Evolutionary conservation across 768 basidiomycete genomes (phyloP).

Genomic region (Dentipellis fragilis): DNA sequence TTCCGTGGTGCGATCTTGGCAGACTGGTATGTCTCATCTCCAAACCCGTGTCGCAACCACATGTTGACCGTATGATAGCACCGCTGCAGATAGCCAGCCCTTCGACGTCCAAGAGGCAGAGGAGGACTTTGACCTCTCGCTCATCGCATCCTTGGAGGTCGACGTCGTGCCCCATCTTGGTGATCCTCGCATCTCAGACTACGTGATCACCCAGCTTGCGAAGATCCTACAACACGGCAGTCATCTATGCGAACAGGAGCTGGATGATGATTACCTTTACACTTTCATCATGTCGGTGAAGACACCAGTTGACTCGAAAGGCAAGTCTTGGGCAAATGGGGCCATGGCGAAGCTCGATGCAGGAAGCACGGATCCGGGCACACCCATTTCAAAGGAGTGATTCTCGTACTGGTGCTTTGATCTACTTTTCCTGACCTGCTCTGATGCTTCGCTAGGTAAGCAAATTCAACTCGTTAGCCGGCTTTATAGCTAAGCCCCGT

Average conservation of each 20-base stretch:
- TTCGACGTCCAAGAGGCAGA: slow-evolving; percentile 63
- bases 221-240: slow-evolving; percentile 69
- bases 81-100: slow-evolving; percentile 43
- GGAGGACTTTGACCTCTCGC: slow-evolving; percentile 76
- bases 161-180: slow-evolving; percentile 75
- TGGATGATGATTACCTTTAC: slow-evolving; percentile 4
- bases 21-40: slow-evolving; percentile 54
- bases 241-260: slow-evolving; percentile 26
- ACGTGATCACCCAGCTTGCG: slow-evolving; percentile 55
- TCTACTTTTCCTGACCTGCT: slow-evolving; percentile 73
- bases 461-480: not conserved
- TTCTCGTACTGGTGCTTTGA: slow-evolving; percentile 95
- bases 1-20: slow-evolving; percentile 76
- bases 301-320: slow-evolving; percentile 4
- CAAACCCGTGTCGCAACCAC: not conserved
- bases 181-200: slow-evolving; percentile 56
- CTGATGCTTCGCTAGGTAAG: slow-evolving; percentile 51
- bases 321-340: not conserved
- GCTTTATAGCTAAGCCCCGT: not conserved
- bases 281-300: slow-evolving; percentile 11
- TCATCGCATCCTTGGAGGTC: slow-evolving; percentile 71
- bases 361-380: slow-evolving; percentile 43
- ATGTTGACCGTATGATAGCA: slow-evolving; percentile 28
- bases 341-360: not conserved
- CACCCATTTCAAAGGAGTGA: slow-evolving; percentile 60